Evolutionary conservation across 805 yeast genomes (phyloP).

Genomic region (Metschnikowia borealis): DNA sequence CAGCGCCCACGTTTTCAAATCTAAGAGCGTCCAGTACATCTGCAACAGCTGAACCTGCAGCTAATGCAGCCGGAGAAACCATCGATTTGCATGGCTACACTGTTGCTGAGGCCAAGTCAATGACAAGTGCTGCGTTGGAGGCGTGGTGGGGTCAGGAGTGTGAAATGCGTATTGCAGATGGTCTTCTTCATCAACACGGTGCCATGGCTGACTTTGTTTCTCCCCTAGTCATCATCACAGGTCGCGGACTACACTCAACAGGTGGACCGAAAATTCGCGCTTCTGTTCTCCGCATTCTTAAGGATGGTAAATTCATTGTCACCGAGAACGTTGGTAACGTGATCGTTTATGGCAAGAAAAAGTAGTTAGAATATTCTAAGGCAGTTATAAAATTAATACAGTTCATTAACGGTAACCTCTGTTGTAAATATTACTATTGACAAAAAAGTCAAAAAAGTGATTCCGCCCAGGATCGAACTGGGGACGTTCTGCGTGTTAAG

Average conservation of each 20-base stretch:
- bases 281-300: slow-evolving; percentile 40
- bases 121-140: slow-evolving; percentile 32
- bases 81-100: slow-evolving; percentile 58
- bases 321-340: slow-evolving; percentile 46
- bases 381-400: too few relatives aligned
- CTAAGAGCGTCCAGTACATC: not conserved
- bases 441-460: slow-evolving; percentile 9
- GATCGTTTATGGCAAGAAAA: slow-evolving; percentile 39
- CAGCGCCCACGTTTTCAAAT: not conserved
- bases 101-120: slow-evolving; percentile 44
- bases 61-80: not conserved
- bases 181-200: slow-evolving; percentile 32
- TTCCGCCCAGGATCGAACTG: slow-evolving; percentile 26
- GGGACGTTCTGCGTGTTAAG: slow-evolving; percentile 26
- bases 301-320: slow-evolving; percentile 35
- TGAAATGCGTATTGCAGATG: slow-evolving; percentile 35
- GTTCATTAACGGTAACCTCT: too few relatives aligned
- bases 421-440: too few relatives aligned
- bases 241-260: slow-evolving; percentile 66
- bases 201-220: slow-evolving; percentile 37
- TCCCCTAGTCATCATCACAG: slow-evolving; percentile 53
- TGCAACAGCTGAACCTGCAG: not conserved
- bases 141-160: slow-evolving; percentile 67
- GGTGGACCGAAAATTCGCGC: slow-evolving; percentile 49
- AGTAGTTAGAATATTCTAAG: not conserved